Evolutionary conservation across 1,139 yeast genomes (phyloP).

Genomic region (Zygosaccharomyces sapae): DNA sequence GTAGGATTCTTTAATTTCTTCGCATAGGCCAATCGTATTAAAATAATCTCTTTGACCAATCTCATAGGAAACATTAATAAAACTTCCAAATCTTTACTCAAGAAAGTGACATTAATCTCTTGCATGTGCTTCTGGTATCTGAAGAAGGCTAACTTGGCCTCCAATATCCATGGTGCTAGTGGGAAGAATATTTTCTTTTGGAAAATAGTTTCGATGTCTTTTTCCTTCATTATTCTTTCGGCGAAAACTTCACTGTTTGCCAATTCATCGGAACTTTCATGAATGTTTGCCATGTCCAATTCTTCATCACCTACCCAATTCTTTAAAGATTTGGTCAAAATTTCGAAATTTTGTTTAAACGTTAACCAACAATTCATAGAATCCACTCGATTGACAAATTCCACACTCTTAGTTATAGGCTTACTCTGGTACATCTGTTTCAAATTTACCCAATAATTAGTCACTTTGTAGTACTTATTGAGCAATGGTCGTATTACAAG

Average conservation of each 20-base stretch:
- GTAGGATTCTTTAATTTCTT: slow-evolving; percentile 79
- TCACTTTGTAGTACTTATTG: slow-evolving; percentile 61
- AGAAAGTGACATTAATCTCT: slow-evolving; percentile 70
- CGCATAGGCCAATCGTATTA: slow-evolving; percentile 73
- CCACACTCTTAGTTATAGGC: slow-evolving; percentile 63
- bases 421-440: slow-evolving; percentile 77
- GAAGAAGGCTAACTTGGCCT: slow-evolving; percentile 70
- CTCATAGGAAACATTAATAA: slow-evolving; percentile 77
- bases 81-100: slow-evolving; percentile 56
- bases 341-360: slow-evolving; percentile 62
- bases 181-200: slow-evolving; percentile 43
- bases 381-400: slow-evolving; percentile 63
- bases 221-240: slow-evolving; percentile 80
- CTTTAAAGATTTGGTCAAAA: slow-evolving; percentile 51
- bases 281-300: slow-evolving; percentile 43
- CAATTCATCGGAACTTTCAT: slow-evolving; percentile 39
- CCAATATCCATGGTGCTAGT: slow-evolving; percentile 53
- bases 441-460: slow-evolving; percentile 74
- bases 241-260: slow-evolving; percentile 71
- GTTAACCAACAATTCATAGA: slow-evolving; percentile 84
- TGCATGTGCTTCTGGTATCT: slow-evolving; percentile 60
- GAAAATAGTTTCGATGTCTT: slow-evolving; percentile 70
- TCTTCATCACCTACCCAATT: slow-evolving; percentile 81
- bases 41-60: slow-evolving; percentile 75
- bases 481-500: slow-evolving; percentile 39